Evolutionary conservation across 768 basidiomycete species (phyloP).

Genomic region (Dendrothele bispora): DNA sequence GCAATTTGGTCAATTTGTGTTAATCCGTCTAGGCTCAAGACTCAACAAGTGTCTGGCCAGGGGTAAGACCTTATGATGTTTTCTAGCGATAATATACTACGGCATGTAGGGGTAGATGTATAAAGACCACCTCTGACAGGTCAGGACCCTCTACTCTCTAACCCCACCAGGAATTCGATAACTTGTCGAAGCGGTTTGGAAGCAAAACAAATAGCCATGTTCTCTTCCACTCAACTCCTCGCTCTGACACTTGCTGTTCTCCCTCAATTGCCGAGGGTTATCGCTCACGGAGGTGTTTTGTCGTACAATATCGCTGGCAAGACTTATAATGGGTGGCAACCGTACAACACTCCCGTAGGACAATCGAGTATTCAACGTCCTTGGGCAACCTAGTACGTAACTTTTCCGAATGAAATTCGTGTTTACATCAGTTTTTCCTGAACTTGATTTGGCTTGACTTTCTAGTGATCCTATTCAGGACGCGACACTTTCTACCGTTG

Average conservation of each 20-base stretch:
- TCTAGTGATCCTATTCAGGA: conserved; percentile 41
- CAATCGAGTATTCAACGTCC: conserved; percentile 44
- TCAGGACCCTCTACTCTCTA: too few species aligned
- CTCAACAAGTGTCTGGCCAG: too few species aligned
- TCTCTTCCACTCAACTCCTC: conserved; percentile 2
- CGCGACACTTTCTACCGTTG: conserved; percentile 36
- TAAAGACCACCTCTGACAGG: too few species aligned
- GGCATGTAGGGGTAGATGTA: too few species aligned
- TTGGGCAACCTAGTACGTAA: conserved; percentile 42
- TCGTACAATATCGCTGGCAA: conserved; percentile 37
- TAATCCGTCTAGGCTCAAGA: too few species aligned
- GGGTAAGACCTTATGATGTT: too few species aligned
- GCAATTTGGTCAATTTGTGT: too few species aligned
- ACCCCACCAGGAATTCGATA: too few species aligned
- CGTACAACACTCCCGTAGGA: conserved; percentile 42
- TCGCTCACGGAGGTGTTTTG: conserved; percentile 46
- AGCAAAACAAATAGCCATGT: too few species aligned
- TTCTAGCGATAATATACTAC: too few species aligned
- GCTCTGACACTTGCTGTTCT: conserved; percentile 25
- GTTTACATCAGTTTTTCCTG: too few species aligned
- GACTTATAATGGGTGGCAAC: conserved; percentile 40
- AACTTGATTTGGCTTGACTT: background rate
- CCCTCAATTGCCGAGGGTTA: conserved; percentile 29
- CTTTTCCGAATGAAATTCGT: background rate
- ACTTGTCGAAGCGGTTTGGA: too few species aligned